Evolutionary conservation across 2,329 filamentous ascomycete species (phyloP).

Genomic region (Epichloe scottii): DNA sequence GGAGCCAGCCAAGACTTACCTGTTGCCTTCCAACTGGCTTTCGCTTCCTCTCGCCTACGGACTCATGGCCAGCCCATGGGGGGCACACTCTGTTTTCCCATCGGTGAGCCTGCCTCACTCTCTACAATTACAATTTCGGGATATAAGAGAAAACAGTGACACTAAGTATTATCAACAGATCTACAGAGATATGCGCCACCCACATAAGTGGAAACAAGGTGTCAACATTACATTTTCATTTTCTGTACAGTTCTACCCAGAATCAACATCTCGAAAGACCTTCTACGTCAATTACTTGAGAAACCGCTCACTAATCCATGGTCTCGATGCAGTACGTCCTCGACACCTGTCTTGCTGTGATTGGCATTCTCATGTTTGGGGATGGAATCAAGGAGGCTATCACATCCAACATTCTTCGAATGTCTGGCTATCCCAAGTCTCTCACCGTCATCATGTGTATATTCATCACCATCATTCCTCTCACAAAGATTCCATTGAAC

Average conservation of each 20-base stretch:
- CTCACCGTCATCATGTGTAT: constrained; percentile 71
- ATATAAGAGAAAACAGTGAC: not conserved
- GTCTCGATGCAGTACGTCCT: constrained; percentile 50
- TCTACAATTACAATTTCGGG: not conserved
- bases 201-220: constrained; percentile 64
- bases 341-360: constrained; percentile 68
- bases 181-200: constrained; percentile 56
- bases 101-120: constrained; percentile 38
- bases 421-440: constrained; percentile 57
- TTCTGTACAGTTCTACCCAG: constrained; percentile 38
- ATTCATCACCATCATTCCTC: constrained; percentile 82
- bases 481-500: constrained; percentile 91
- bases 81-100: constrained; percentile 60
- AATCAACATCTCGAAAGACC: not conserved
- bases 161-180: constrained; percentile 27
- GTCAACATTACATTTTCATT: constrained; percentile 75
- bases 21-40: constrained; percentile 77
- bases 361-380: constrained; percentile 90
- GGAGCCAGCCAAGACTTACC: constrained; percentile 64
- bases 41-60: constrained; percentile 82
- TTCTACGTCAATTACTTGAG: too few relatives aligned
- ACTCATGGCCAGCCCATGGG: constrained; percentile 68
- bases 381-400: constrained; percentile 79
- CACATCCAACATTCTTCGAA: constrained; percentile 75
- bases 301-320: not conserved